A percentile compares a stretch with the other conserved stretches of the same genome.
phyloP scores from a whole-genome alignment of 2,329 filamentous ascomycete genomes.

The Epichloe festucae region DNA sequence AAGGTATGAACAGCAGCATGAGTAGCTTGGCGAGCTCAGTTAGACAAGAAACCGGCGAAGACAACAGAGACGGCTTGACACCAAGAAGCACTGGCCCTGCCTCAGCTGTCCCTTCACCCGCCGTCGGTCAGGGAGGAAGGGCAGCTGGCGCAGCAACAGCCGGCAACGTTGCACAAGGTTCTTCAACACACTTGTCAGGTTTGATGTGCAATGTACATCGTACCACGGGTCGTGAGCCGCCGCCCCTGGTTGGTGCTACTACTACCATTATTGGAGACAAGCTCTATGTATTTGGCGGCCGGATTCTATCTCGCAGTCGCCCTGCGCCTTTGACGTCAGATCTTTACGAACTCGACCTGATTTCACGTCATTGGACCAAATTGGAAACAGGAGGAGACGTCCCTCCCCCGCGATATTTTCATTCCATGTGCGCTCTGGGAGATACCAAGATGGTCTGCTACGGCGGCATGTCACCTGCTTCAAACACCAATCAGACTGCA shows the following conservation, averaged over 20 bases:
- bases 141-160: constrained; percentile 9
- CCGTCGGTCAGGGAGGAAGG: constrained; percentile 24
- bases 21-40: constrained; percentile 28
- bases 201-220: constrained; percentile 62
- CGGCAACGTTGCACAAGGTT: constrained; percentile 32
- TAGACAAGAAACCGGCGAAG: constrained; percentile 34
- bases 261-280: constrained; percentile 93
- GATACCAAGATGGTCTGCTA: constrained; percentile 97
- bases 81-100: constrained; percentile 40
- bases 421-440: constrained; percentile 85
- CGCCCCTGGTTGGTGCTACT: constrained; percentile 83
- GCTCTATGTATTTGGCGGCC: constrained; percentile 89
- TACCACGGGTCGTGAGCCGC: constrained; percentile 84
- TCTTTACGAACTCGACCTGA: constrained; percentile 84
- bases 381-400: constrained; percentile 73
- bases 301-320: constrained; percentile 70
- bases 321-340: constrained; percentile 75
- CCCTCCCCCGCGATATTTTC: constrained; percentile 92
- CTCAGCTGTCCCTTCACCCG: constrained; percentile 45
- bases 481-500: constrained; percentile 29
- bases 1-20: constrained; percentile 34
- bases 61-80: constrained; percentile 31
- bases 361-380: constrained; percentile 86
- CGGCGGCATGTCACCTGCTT: constrained; percentile 85
- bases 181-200: constrained; percentile 48